Percentiles rank a stretch among this genome's conserved stretches.
phyloP scores from a whole-genome alignment of 345 rosid genomes.

The Rhodamnia argentea region DNA sequence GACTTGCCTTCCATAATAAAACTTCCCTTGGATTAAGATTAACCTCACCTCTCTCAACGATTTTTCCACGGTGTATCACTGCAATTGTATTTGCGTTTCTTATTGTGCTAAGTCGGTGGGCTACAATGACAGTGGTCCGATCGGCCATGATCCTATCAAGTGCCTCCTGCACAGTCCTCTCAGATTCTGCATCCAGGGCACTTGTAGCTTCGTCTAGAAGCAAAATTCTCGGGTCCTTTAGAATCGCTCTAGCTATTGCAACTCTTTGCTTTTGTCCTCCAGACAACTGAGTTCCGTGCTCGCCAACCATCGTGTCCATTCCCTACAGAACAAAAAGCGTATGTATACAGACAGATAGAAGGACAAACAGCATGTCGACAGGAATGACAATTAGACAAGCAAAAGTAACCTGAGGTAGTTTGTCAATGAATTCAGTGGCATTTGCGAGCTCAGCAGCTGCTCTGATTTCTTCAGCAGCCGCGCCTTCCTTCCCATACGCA shows the following conservation, averaged over 20 bases:
- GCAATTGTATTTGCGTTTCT: slow-evolving; percentile 23
- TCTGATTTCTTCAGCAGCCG: slow-evolving; percentile 20
- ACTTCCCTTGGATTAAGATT: background rate
- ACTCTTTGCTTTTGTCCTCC: slow-evolving; percentile 51
- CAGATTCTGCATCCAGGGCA: slow-evolving; percentile 40
- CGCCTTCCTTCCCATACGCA: slow-evolving; percentile 30
- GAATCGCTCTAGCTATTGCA: slow-evolving; percentile 38
- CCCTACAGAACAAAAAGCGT: slow-evolving; percentile 12
- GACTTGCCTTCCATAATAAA: background rate
- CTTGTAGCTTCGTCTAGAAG: slow-evolving; percentile 44
- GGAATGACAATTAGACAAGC: background rate
- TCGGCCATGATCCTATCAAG: slow-evolving; percentile 27
- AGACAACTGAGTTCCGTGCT: slow-evolving; percentile 44
- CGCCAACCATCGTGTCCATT: slow-evolving; percentile 37
- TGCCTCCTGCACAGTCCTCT: slow-evolving; percentile 36
- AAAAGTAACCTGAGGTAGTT: slow-evolving; percentile 26
- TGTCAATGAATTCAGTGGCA: slow-evolving; percentile 36
- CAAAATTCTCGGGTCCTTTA: slow-evolving; percentile 30
- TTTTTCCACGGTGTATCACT: slow-evolving; percentile 25
- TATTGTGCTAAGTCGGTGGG: slow-evolving; percentile 33
- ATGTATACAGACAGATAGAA: background rate
- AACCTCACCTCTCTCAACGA: slow-evolving; percentile 48
- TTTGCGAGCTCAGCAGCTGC: slow-evolving; percentile 32
- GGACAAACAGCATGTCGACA: background rate
- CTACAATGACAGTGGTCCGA: slow-evolving; percentile 29